A percentile compares a stretch with the other conserved stretches of the same genome.
phyloP scores from a whole-genome alignment of 2,329 filamentous ascomycete species.

The Nemania serpens region DNA sequence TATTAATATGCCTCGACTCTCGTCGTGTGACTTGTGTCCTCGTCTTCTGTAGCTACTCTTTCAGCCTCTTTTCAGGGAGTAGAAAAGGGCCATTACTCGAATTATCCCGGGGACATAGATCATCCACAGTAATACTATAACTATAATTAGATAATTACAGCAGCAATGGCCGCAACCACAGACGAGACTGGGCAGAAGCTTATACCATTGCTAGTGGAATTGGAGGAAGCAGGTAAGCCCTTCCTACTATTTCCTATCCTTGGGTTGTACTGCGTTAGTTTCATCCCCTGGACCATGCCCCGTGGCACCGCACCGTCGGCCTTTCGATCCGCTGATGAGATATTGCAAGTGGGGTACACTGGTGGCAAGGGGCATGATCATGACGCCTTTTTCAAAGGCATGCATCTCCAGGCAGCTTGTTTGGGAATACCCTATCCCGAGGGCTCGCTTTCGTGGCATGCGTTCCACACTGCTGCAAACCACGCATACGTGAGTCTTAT shows the following conservation, averaged over 20 bases:
- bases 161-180: not conserved
- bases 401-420: conserved; percentile 9
- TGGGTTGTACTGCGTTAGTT: no score
- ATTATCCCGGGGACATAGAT: no score
- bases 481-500: conserved; percentile 13
- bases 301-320: no score
- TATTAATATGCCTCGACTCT: no score
- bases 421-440: conserved; percentile 18
- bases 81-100: no score
- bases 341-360: conserved; percentile 11
- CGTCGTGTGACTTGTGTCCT: no score
- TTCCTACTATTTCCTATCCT: not conserved
- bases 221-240: conserved; percentile 1
- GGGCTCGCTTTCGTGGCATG: conserved; percentile 4
- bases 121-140: no score
- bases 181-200: not conserved
- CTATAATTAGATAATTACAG: no score
- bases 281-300: no score
- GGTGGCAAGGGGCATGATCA: not conserved
- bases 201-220: conserved; percentile 5
- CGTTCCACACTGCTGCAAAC: conserved; percentile 4
- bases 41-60: no score
- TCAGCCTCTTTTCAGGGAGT: no score
- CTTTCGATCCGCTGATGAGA: no score
- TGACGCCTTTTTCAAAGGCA: not conserved